Base-by-base conservation (phyloP, 257 asterid species). In the Petunia secreta region DNA sequence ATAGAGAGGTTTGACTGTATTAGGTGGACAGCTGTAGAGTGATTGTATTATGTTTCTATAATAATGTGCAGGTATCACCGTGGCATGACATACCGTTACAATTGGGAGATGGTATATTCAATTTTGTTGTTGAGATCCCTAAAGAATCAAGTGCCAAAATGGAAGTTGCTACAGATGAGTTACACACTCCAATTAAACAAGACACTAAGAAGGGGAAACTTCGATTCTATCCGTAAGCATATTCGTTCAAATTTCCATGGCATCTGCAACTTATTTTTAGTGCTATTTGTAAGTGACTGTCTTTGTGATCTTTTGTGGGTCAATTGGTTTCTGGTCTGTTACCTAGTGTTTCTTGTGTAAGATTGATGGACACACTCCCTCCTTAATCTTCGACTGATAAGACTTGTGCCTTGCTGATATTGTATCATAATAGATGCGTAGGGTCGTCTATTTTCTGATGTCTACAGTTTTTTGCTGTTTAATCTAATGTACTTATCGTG, bases 111-210 rank as follows among this genome's bases (percentile, higher is more conserved):
- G 97, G 97, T 41, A 86, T 85, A 14, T 96, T 96, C 87, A 96
- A 91, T 86, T 94, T 86, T 81, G 82, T 96, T 43, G 98, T 90
- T 85, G 99, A 96, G 87, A 96, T 96, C 83, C 99, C 99, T 36
- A 96, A 94, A 82, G 99, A 96, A 86, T 89, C 99, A n/a, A 94
- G 96, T 10, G 98, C 99, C 11, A 96, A 94, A 88, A 94, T 96
- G 99, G 99, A 96, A 88, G 97, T 94, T 86, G 99, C 98, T 62
- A 96, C 99, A 6, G 98, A 96, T 85, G 99, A 96, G 91, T 79
- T 83, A 53, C 91, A 59, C 84, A 96, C 98, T 79, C 99, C 99
- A 74, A 90, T 94, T 79, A 96, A 96, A 89, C 99, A 96, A 86
- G 99, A 96, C 82, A 96, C 98, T 0, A 96, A 91, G 89, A 96